Percentiles rank a stretch among this genome's conserved stretches.
phyloP scores from a whole-genome alignment of 2,329 filamentous ascomycete species.

The Dendrostoma leiphaemia region DNA sequence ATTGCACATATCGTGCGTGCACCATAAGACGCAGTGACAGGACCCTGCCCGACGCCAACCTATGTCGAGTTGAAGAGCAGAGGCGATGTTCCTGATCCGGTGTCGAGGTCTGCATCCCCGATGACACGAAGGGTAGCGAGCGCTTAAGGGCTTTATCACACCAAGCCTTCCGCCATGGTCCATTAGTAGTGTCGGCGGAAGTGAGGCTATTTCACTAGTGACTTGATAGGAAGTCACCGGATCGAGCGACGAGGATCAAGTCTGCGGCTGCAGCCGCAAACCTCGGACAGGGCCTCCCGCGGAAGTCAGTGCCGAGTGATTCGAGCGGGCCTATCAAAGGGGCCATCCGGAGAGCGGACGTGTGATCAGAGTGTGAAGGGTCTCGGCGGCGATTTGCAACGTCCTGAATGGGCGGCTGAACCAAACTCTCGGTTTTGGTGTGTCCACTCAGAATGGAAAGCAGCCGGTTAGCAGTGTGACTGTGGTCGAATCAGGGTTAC shows the following conservation, averaged over 20 bases:
- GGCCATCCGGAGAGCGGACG: neutral
- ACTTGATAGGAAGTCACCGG: no score
- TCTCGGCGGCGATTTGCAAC: no score
- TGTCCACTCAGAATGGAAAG: conserved; percentile 5
- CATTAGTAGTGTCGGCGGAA: neutral
- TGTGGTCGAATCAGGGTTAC: neutral
- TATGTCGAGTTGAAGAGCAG: neutral
- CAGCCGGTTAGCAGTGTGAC: neutral
- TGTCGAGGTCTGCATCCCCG: neutral
- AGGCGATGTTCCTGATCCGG: neutral
- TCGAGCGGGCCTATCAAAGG: neutral
- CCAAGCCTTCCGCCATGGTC: neutral
- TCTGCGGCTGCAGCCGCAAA: conserved; percentile 65
- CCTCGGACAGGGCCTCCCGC: neutral
- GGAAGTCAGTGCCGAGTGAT: neutral
- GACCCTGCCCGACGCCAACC: neutral
- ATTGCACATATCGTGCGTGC: neutral
- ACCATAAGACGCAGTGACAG: neutral
- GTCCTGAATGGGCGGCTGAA: conserved; percentile 2
- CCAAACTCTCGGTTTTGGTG: conserved; percentile 16
- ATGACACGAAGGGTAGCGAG: no score
- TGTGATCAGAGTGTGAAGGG: neutral
- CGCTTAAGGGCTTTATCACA: neutral
- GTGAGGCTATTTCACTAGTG: no score
- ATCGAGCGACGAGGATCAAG: conserved; percentile 49